Conservation (phyloP, 805 yeast species). For the Metschnikowia continentalis region DNA sequence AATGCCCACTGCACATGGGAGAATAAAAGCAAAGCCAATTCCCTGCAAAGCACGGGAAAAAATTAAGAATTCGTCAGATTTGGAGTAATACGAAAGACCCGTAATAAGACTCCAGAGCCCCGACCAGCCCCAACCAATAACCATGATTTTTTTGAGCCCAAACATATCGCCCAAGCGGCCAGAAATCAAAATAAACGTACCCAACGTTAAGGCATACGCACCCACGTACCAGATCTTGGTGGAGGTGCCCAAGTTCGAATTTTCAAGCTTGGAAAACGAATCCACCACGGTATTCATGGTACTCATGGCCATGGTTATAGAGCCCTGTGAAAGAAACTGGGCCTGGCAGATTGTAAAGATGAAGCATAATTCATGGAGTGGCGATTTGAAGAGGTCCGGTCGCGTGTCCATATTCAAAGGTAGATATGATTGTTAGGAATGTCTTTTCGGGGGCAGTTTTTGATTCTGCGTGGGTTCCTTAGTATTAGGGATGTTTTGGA, state of each 20-base stretch:
- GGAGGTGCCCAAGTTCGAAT: slow-evolving; percentile 4
- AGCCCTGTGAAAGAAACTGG: slow-evolving; percentile 35
- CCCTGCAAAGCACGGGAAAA: slow-evolving; percentile 62
- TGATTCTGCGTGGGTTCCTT: background rate
- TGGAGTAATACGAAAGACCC: slow-evolving; percentile 53
- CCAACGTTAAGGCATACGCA: slow-evolving; percentile 64
- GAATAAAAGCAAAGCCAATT: slow-evolving; percentile 53
- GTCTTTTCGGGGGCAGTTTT: background rate
- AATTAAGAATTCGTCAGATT: slow-evolving; percentile 46
- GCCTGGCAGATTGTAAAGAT: slow-evolving; percentile 19
- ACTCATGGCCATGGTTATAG: slow-evolving; percentile 35
- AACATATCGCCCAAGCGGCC: slow-evolving; percentile 72
- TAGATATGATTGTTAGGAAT: too few species aligned
- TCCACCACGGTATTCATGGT: slow-evolving; percentile 34
- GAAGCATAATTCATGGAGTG: slow-evolving; percentile 12
- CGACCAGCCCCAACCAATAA: slow-evolving; percentile 54
- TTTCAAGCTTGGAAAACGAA: slow-evolving; percentile 19
- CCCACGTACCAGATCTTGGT: slow-evolving; percentile 56
- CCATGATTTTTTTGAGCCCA: slow-evolving; percentile 54
- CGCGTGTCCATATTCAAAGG: slow-evolving; percentile 8
- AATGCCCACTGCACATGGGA: slow-evolving; percentile 61
- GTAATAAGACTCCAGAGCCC: slow-evolving; percentile 55
- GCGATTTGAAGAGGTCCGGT: slow-evolving; percentile 10
- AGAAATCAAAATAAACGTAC: slow-evolving; percentile 64
- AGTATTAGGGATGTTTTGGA: too few species aligned